Conservation (phyloP, 345 rosid species). For the Lagerstroemia speciosa region DNA sequence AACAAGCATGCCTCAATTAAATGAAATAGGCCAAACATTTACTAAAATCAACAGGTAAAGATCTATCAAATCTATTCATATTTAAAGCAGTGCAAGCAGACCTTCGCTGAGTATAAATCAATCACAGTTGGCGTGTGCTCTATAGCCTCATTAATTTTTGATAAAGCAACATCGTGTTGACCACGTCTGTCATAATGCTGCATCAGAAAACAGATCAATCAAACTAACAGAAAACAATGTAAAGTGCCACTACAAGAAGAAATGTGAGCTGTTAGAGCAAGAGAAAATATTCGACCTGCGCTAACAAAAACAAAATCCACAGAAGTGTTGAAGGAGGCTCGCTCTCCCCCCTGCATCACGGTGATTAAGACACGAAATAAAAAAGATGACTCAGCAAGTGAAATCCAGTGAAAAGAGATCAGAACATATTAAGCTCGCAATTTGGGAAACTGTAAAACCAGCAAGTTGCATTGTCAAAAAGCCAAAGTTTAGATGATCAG, state of each 20-base stretch:
- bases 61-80: not conserved
- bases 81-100: conserved; percentile 13
- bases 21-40: not conserved
- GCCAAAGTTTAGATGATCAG: not conserved
- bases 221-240: conserved; percentile 2
- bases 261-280: not conserved
- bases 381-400: not conserved
- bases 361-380: conserved; percentile 6
- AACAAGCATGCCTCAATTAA: not conserved
- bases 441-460: not conserved
- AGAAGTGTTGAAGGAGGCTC: conserved; percentile 92
- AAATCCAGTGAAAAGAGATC: not conserved
- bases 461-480: not conserved
- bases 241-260: conserved; percentile 9
- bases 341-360: conserved; percentile 56
- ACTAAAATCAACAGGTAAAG: not conserved
- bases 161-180: conserved; percentile 61
- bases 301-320: conserved; percentile 90
- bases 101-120: conserved; percentile 93
- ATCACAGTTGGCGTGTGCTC: conserved; percentile 95
- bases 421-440: not conserved
- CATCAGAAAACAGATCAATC: conserved; percentile 16
- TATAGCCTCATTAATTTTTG: conserved; percentile 85
- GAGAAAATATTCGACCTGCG: conserved; percentile 53
- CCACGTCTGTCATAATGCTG: conserved; percentile 99